Percentiles rank a stretch among this genome's conserved stretches.
phyloP scores from a whole-genome alignment of 2,329 filamentous ascomycete genomes.

The Colletotrichum sp. region DNA sequence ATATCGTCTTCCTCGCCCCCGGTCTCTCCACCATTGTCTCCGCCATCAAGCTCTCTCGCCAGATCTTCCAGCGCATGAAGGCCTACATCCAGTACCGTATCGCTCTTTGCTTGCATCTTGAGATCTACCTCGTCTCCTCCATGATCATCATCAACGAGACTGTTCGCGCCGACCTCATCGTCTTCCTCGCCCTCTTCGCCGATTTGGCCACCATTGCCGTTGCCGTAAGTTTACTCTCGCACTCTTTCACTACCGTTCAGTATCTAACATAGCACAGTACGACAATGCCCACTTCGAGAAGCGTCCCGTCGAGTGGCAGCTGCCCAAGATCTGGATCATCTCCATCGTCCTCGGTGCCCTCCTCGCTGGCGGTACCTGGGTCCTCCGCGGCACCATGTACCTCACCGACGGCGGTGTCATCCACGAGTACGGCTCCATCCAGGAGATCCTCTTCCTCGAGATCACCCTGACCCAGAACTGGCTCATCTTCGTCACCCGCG shows the following conservation, averaged over 20 bases:
- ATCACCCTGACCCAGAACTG: conserved; percentile 78
- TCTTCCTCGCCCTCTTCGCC: conserved; percentile 81
- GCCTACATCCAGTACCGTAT: conserved; percentile 80
- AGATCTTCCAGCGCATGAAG: conserved; percentile 83
- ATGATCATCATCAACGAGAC: conserved; percentile 85
- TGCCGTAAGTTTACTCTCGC: conserved; percentile 40
- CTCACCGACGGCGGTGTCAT: conserved; percentile 74
- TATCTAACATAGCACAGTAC: conserved; percentile 45
- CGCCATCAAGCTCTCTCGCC: conserved; percentile 75
- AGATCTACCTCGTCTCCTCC: conserved; percentile 78
- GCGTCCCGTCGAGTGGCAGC: conserved; percentile 79
- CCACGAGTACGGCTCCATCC: conserved; percentile 75
- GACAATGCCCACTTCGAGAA: conserved; percentile 79
- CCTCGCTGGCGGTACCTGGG: conserved; percentile 74
- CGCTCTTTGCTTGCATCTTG: conserved; percentile 74
- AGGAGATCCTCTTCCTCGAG: conserved; percentile 77
- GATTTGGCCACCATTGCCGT: conserved; percentile 81
- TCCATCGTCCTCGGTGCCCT: conserved; percentile 71
- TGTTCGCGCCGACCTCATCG: conserved; percentile 73
- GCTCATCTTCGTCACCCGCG: conserved; percentile 80
- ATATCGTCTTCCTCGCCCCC: conserved; percentile 77
- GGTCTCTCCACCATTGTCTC: conserved; percentile 75
- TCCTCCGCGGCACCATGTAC: conserved; percentile 74
- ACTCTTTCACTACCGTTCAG: fast-evolving
- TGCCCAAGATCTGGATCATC: conserved; percentile 84